A percentile compares a stretch with the other conserved stretches of the same genome.
Evolutionary conservation across 306 rosid species (phyloP).

Genomic region (Coriaria nepalensis): DNA sequence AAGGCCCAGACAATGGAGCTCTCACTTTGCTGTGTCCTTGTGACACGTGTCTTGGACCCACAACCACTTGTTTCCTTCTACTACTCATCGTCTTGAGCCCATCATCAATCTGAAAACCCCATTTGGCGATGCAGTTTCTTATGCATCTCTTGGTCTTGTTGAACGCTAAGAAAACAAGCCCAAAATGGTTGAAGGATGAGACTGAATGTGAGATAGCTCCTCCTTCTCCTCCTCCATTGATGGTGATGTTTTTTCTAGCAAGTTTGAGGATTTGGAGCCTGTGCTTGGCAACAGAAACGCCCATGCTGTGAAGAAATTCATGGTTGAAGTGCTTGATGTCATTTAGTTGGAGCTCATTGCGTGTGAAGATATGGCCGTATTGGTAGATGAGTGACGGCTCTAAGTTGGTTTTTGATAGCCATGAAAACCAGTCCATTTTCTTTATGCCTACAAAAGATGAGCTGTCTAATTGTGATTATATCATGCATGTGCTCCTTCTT

Average conservation of each 20-base stretch:
- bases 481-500: background rate
- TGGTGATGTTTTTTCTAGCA: conserved; percentile 15
- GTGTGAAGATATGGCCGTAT: conserved; percentile 56
- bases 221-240: conserved; percentile 19
- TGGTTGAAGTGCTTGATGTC: conserved; percentile 66
- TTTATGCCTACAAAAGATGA: background rate
- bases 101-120: conserved; percentile 8
- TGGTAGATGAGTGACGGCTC: conserved; percentile 57
- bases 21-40: too few relatives aligned
- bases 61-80: conserved; percentile 20
- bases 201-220: conserved; percentile 9
- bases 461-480: background rate
- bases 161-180: conserved; percentile 25
- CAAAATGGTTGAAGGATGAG: conserved; percentile 11
- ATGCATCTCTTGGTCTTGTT: conserved; percentile 35
- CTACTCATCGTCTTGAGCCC: conserved; percentile 18
- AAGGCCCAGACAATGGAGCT: conserved; percentile 16
- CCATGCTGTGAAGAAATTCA: conserved; percentile 80
- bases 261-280: conserved; percentile 81
- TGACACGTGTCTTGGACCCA: too few relatives aligned
- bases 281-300: conserved; percentile 76
- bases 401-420: conserved; percentile 68
- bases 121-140: conserved; percentile 35
- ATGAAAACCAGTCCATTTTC: conserved; percentile 86
- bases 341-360: conserved; percentile 49